Percentiles rank a stretch among this genome's conserved stretches.
Evolutionary conservation across 2,329 filamentous ascomycete species (phyloP).

Genomic region (Fusarium subtropicale): DNA sequence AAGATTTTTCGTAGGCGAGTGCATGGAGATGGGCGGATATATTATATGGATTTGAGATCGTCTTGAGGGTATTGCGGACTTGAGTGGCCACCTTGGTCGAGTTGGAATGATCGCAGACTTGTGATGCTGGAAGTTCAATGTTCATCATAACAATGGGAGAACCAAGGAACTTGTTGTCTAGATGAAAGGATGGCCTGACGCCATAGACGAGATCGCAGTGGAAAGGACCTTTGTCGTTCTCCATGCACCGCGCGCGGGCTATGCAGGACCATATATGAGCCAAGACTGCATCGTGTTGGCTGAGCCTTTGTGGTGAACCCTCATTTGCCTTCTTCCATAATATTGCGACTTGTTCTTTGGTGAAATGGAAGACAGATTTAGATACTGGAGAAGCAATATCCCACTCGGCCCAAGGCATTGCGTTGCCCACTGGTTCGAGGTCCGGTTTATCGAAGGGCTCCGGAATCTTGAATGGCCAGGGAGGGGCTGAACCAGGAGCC

Average conservation of each 20-base stretch:
- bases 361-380: slow-evolving; percentile 41
- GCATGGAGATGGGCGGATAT: slow-evolving; percentile 37
- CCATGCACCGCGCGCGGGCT: slow-evolving; percentile 32
- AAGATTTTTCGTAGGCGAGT: slow-evolving; percentile 41
- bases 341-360: slow-evolving; percentile 17
- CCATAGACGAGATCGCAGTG: slow-evolving; percentile 44
- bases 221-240: slow-evolving; percentile 10
- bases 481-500: slow-evolving; percentile 14
- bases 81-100: background rate
- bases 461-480: slow-evolving; percentile 26
- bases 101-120: background rate
- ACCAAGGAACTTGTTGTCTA: slow-evolving; percentile 33
- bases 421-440: slow-evolving; percentile 10
- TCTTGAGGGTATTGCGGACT: slow-evolving; percentile 35
- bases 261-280: slow-evolving; percentile 47
- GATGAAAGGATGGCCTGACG: slow-evolving; percentile 23
- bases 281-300: slow-evolving; percentile 43
- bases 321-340: background rate
- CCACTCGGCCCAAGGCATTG: slow-evolving; percentile 47
- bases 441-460: slow-evolving; percentile 11
- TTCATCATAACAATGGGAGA: slow-evolving; percentile 45
- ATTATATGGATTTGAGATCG: background rate
- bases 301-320: slow-evolving; percentile 6
- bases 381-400: slow-evolving; percentile 36
- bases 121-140: slow-evolving; percentile 27